Conservation (phyloP, 345 rosid genomes). For the Limnanthes douglasii region DNA sequence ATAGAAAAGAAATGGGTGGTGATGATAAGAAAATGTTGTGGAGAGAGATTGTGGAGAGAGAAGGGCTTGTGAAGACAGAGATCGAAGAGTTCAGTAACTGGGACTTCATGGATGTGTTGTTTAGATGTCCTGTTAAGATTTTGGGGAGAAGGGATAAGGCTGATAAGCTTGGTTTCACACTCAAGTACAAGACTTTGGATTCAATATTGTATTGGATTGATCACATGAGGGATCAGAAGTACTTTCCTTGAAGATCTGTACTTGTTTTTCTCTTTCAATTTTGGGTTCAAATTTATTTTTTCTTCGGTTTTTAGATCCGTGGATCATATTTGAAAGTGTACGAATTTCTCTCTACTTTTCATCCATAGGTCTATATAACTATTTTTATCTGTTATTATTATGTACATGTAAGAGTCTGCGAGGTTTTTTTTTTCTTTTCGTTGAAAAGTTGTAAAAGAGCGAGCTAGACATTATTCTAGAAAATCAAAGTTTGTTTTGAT, state of each 20-base stretch:
- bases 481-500: no score
- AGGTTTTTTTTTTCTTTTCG: no score
- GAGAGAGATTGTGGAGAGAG: slow-evolving; percentile 43
- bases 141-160: slow-evolving; percentile 54
- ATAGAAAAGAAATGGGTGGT: slow-evolving; percentile 27
- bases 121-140: slow-evolving; percentile 55
- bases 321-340: no score
- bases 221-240: slow-evolving; percentile 48
- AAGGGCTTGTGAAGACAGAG: slow-evolving; percentile 32
- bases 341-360: no score
- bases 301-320: no score
- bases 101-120: slow-evolving; percentile 60
- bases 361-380: no score
- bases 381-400: no score
- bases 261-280: no score
- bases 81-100: slow-evolving; percentile 73
- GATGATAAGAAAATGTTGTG: slow-evolving; percentile 40
- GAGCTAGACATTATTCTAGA: no score
- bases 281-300: no score
- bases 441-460: no score
- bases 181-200: slow-evolving; percentile 40
- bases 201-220: slow-evolving; percentile 69
- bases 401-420: no score
- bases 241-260: slow-evolving; percentile 51
- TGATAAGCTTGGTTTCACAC: slow-evolving; percentile 46